Percentiles rank a stretch among this genome's conserved stretches.
Evolutionary conservation across 108 stramenopile species (phyloP).

Genomic region (Stephanodiscus triporus): DNA sequence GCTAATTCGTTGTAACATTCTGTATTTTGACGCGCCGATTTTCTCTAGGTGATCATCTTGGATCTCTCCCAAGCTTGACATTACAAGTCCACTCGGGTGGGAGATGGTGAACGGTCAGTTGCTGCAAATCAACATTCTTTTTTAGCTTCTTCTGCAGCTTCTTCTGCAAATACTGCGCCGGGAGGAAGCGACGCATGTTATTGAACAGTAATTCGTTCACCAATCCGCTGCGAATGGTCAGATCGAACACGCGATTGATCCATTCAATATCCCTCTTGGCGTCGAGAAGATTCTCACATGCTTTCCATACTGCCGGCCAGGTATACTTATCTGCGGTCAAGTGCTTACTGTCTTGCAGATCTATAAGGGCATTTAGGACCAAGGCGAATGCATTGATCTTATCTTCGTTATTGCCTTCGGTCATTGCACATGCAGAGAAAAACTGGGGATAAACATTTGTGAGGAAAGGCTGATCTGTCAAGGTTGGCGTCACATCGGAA

Average conservation of each 20-base stretch:
- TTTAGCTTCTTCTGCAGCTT: conserved; percentile 22
- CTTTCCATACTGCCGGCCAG: conserved; percentile 50
- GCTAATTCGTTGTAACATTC: no score
- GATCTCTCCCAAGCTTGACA: conserved; percentile 27
- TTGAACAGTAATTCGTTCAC: conserved; percentile 42
- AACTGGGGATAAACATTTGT: conserved; percentile 16
- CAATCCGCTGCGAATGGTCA: conserved; percentile 25
- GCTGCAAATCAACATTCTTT: conserved; percentile 6
- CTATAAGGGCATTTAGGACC: conserved; percentile 28
- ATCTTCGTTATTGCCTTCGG: conserved; percentile 12
- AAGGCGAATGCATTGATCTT: conserved; percentile 25
- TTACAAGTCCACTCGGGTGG: conserved; percentile 48
- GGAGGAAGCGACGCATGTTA: conserved; percentile 38
- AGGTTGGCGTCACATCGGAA: neutral
- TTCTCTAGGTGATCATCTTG: neutral
- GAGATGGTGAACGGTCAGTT: conserved; percentile 38
- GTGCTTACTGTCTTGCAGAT: conserved; percentile 20
- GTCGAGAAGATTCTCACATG: conserved; percentile 37
- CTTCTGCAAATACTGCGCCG: conserved; percentile 37
- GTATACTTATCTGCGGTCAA: conserved; percentile 42
- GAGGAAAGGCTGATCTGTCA: neutral
- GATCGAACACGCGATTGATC: conserved; percentile 43
- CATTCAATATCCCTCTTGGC: conserved; percentile 25
- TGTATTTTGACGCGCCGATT: neutral
- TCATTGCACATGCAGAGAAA: conserved; percentile 40